Conservation (phyloP, 2,329 filamentous ascomycete genomes). For the Fusarium compactum region DNA sequence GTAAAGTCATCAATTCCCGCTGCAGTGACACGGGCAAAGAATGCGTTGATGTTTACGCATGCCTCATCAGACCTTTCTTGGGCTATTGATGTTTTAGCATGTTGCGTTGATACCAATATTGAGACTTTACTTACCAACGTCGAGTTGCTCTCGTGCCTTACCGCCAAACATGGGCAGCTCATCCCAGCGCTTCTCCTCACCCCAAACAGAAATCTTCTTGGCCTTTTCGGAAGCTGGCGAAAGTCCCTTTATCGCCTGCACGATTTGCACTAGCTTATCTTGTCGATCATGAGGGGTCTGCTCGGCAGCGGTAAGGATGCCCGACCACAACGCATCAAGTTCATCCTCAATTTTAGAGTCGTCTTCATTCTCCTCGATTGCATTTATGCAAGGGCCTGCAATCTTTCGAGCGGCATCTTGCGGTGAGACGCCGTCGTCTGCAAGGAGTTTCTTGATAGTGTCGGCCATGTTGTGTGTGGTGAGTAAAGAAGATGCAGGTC, state of each 20-base stretch:
- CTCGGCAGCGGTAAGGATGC: constrained; percentile 34
- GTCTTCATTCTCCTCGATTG: constrained; percentile 26
- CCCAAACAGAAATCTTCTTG: constrained; percentile 37
- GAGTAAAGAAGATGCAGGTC: background rate
- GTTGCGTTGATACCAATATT: rapidly evolving
- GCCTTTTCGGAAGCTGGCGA: constrained; percentile 10
- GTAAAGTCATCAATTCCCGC: constrained; percentile 27
- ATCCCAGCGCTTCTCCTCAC: constrained; percentile 30
- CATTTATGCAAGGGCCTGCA: constrained; percentile 10
- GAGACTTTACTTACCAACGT: constrained; percentile 14
- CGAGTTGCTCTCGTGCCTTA: constrained; percentile 30
- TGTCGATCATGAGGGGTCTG: constrained; percentile 40
- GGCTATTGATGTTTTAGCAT: background rate
- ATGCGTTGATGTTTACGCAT: constrained; percentile 30
- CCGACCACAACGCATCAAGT: constrained; percentile 28
- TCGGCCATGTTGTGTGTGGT: constrained; percentile 28
- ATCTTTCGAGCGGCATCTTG: constrained; percentile 30
- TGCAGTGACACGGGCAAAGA: constrained; percentile 32
- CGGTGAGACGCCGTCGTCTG: constrained; percentile 14
- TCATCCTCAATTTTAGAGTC: constrained; percentile 20
- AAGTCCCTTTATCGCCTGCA: constrained; percentile 36
- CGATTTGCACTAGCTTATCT: constrained; percentile 37
- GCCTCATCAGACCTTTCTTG: constrained; percentile 21
- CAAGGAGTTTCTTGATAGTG: constrained; percentile 1
- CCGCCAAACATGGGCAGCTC: constrained; percentile 37